Evolutionary conservation across 305 asterid genomes (phyloP), one percentile per base, ranked within the genome.

Genomic region (Fraxinus sp.): DNA sequence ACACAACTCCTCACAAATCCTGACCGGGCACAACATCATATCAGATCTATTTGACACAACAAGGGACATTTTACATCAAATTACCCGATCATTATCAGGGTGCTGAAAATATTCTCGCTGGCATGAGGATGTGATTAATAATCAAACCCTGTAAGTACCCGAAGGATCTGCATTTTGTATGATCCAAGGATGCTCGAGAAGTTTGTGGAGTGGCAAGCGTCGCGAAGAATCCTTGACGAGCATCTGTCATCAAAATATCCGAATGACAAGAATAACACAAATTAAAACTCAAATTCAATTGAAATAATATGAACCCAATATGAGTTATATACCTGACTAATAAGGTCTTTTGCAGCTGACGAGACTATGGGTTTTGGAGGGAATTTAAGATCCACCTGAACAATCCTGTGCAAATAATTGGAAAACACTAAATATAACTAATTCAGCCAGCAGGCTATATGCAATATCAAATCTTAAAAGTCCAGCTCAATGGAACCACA

Each of bases 351-450:
- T 30, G 99, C 98, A 30, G 90, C 75, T 37, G 97, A 89, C 55
- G 99, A 96, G 68, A 95, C 93, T 33, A 95, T 80, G 2, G 99
- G 99, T 36, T 87, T 92, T 49, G 95, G 88, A 46, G 99, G 99
- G 88, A 96, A 96, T 74, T 93, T 95, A 14, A 96, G 83, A 82
- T 95, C 99, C 72, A 96, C 99, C 84, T 93, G 98, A 62, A 95
- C 83, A 77, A 95, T 96, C 96, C 99, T 96, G 91, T 81, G 78
- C 26, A 64, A 52, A 52, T 52, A 52, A 52, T 52, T 52, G 62
- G 62, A 16, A 52, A 52, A 52, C 62, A 16, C n/a, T 5, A 52
- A 14, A 5, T 52, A 16, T 52, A 52, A 46, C 1, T 16, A 52
- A 52, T 52, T 52, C 62, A 52, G 62, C 24, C 62, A 16, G 22